Evolutionary conservation across 768 basidiomycete genomes (phyloP), one percentile per base, ranked within the genome.

Genomic region (Mycena belliarum): DNA sequence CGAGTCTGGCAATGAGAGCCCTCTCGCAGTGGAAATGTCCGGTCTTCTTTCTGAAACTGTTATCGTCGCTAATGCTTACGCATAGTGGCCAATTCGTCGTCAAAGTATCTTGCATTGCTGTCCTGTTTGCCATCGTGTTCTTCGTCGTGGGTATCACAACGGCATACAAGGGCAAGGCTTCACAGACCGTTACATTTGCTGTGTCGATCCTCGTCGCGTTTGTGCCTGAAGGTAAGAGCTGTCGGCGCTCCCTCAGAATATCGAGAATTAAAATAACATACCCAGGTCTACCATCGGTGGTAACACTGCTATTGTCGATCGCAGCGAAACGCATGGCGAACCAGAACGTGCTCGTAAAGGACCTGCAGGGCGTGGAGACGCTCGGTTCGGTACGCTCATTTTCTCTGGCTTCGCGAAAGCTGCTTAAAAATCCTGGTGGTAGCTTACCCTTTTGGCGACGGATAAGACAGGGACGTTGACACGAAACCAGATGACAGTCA

Each of bases 391-490:
- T 63, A 43, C 25, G 48, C 20, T 24, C 4, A 20, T 18, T 7
- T 16, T 35, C 84, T 65, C 87, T 38, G 86, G 84, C 64, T 82
- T 83, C 67, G 14, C 42, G 11, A 20, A 2, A 40, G 20, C 54
- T 55, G 28, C 62, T 68, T 45, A 65, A 45, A n/a, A 42, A n/a
- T 16, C 14, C 45, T 20, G 29, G 29, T 32, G 29, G 37, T 16
- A 84, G 82, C 70, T 87, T 21, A 88, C 86, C 0, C 75, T 87
- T 12, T 72, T 88, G 14, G 87, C 87, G 6, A 87, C 87, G 10
- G 87, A 88, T 65, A 88, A 88, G 69, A 88, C 87, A 1, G 87
- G 87, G 12, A 88, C 87, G 16, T 68, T 88, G 50, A 88, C 87
- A 11, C 72, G 84, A 38, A 88, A 88, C 66, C 86, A 87, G 66